Base-by-base conservation (phyloP, 192 early-diverging fungal genomes). In the Coemansia sp. region DNA sequence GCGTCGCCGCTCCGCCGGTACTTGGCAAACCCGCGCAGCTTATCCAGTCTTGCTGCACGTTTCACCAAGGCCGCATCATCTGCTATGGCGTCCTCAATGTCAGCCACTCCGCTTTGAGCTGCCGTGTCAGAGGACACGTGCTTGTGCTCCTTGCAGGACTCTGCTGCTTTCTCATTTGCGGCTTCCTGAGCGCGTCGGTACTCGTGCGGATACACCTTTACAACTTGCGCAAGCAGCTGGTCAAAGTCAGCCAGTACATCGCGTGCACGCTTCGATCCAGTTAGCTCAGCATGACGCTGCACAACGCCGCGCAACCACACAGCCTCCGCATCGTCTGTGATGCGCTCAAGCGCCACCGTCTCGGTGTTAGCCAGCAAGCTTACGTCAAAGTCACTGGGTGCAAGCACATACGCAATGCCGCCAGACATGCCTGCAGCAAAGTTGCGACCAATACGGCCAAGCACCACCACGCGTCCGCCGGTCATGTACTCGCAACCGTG, bases 401-500 rank as follows among this genome's bases (percentile, higher is more conserved):
- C 94, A 24, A 95, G 78, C 4, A 98, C 85, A 69, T 98, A 98
- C 1, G 96, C 93, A 61, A 96, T 89, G 68, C 96, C 96, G 47
- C 96, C 96, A 62, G 84, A 87, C 96, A 98, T 98, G 71, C 96
- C 96, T 15, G 96, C 96, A 18, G 96, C 96, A 84, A 98, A 97
- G 84, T 98, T 98, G 67, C 94, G 87, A 11, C 96, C 96, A 18
- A 90, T 90, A 23, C 53, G 51, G 61, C 94, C 96, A 8, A 98
- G 81, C 30, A 98, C 85, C 25, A 98, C 82, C 38, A 91, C 89
- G 38, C 93, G 83, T 44, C 96, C 96, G 44, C 96, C 96, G 8
- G 96, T 98, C 96, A 98, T 98, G 83, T 98, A 98, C 83, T 98
- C 96, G 79, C 95, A 97, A 53, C 94, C 96, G 72, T 98, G 96